phyloP scores from a whole-genome alignment of 345 rosid species.

The Diplotaxis tenuifolia region DNA sequence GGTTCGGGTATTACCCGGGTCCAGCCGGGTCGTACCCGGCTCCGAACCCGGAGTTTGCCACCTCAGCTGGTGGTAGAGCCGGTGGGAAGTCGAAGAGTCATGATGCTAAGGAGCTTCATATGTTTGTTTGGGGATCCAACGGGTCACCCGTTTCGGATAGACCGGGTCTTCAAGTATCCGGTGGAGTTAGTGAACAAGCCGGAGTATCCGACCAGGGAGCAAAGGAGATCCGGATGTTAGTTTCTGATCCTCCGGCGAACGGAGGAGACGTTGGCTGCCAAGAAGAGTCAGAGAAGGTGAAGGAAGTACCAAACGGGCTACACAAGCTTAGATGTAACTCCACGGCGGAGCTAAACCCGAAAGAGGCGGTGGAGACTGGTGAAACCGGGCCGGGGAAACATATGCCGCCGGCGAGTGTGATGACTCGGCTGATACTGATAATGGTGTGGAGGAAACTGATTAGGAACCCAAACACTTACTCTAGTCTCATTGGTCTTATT shows the following conservation, averaged over 20 bases:
- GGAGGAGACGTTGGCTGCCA: constrained; percentile 20
- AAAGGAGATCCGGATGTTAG: constrained; percentile 82
- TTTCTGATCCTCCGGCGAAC: constrained; percentile 50
- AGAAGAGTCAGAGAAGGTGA: constrained; percentile 50
- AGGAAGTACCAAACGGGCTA: constrained; percentile 41
- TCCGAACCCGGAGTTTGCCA: constrained; percentile 64
- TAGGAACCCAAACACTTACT: constrained; percentile 91
- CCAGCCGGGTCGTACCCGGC: constrained; percentile 64
- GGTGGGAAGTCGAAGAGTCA: constrained; percentile 47
- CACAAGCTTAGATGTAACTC: constrained; percentile 61
- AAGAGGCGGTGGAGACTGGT: constrained; percentile 43
- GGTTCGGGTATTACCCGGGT: constrained; percentile 76
- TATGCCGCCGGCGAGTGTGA: constrained; percentile 93
- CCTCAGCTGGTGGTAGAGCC: constrained; percentile 42
- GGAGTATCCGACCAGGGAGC: constrained; percentile 72
- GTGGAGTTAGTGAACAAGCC: constrained; percentile 56
- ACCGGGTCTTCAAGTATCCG: constrained; percentile 66
- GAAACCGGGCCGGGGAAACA: constrained; percentile 42
- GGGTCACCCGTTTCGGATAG: constrained; percentile 90
- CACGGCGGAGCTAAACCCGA: constrained; percentile 73
- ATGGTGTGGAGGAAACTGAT: constrained; percentile 97
- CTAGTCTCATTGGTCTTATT: constrained; percentile 80
- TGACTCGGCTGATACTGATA: constrained; percentile 81
- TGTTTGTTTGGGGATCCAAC: constrained; percentile 93
- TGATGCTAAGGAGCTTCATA: constrained; percentile 81